phyloP scores from a whole-genome alignment of 176 grass and related monocot species.

The Eleusine indica region DNA sequence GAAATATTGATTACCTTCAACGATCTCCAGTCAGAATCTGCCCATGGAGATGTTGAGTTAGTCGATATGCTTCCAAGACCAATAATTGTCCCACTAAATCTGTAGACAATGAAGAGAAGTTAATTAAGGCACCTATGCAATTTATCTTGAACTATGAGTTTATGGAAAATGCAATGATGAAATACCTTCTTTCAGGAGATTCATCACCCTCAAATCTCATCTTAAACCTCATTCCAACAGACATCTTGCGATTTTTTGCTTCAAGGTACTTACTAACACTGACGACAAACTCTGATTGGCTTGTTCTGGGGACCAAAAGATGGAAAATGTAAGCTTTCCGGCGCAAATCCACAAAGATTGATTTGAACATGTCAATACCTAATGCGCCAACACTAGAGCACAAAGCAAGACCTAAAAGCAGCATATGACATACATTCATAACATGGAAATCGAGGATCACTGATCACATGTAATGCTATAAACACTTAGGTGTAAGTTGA shows the following conservation, averaged over 20 bases:
- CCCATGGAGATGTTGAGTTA: constrained; percentile 69
- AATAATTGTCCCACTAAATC: constrained; percentile 82
- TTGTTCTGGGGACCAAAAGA: constrained; percentile 60
- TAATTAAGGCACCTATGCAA: constrained; percentile 9
- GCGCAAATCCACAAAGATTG: neutral
- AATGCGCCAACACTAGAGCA: neutral
- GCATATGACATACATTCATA: constrained; percentile 5
- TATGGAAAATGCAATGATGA: constrained; percentile 14
- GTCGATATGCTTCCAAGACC: constrained; percentile 49
- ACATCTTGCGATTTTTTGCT: constrained; percentile 71
- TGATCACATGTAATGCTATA: constrained; percentile 1
- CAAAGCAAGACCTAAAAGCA: neutral
- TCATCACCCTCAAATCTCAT: constrained; percentile 90
- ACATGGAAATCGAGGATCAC: neutral
- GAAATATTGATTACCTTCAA: constrained; percentile 59
- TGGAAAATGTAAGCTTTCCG: constrained; percentile 20
- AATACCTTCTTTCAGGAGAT: constrained; percentile 80
- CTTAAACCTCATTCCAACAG: constrained; percentile 81
- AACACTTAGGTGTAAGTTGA: constrained; percentile 7
- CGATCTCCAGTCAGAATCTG: constrained; percentile 74
- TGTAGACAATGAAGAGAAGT: constrained; percentile 48
- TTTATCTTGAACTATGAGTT: constrained; percentile 17
- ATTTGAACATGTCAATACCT: constrained; percentile 15
- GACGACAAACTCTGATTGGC: constrained; percentile 76
- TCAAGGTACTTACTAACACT: constrained; percentile 80